Conservation (phyloP, 2,329 filamentous ascomycete species). For the Ceratocystis colombiana region DNA sequence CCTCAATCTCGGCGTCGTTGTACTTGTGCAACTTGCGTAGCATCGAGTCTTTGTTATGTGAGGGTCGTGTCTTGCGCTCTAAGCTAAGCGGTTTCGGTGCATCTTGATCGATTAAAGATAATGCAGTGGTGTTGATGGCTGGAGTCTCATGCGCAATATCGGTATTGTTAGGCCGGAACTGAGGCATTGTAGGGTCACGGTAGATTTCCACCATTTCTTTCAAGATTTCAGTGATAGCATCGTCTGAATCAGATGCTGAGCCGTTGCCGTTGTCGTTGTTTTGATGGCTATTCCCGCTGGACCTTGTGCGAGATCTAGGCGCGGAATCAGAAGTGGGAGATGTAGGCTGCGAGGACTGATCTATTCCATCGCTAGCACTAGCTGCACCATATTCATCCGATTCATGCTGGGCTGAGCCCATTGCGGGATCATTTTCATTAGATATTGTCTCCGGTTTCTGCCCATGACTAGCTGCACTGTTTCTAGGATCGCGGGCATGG, state of each 20-base stretch:
- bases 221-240: background rate
- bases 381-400: background rate
- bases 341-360: background rate
- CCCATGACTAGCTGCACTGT: background rate
- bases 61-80: background rate
- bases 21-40: conserved; percentile 46
- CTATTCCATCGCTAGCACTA: background rate
- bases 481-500: background rate
- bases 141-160: conserved; percentile 24
- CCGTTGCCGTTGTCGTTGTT: background rate
- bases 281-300: background rate
- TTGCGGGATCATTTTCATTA: background rate
- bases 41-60: conserved; percentile 27
- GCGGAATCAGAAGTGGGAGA: background rate
- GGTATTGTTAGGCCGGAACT: conserved; percentile 52
- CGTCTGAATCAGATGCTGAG: conserved; percentile 1
- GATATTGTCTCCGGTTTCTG: background rate
- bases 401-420: background rate
- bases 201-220: conserved; percentile 26
- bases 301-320: background rate
- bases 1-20: conserved; percentile 57
- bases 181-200: conserved; percentile 56
- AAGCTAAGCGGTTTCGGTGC: background rate
- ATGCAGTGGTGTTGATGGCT: conserved; percentile 12
- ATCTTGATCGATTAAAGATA: background rate